Evolutionary conservation across 805 yeast genomes (phyloP), one percentile per base, ranked within the genome.

Genomic region (Candida piceae): DNA sequence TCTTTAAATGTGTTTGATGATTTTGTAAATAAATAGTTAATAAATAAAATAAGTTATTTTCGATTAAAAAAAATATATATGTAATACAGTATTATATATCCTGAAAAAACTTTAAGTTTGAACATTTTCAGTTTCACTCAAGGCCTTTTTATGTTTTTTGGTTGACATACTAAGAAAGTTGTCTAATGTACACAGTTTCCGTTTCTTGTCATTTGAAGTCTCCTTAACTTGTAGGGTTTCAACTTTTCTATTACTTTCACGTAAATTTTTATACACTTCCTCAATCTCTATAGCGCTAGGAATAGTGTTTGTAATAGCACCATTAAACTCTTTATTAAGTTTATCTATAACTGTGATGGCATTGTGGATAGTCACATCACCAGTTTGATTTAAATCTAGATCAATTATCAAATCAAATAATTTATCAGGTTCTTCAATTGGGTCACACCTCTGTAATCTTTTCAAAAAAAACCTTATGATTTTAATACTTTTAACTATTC

Each of bases 401-500:
- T 77, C 62, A 17, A 88, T 70, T 7, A 82, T 64, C 13, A 62
- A 41, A 52, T 83, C 86, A 60, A 86, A 87, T 31, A 53, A 45
- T 15, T 60, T 54, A 43, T 86, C 95, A 0, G 90, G 89, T 3
- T 51, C 57, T 11, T 44, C 50, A 0, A 45, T 39, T 3, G 58
- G 40, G 40, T 71, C 62, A 7, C 82, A 66, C 0, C 76, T 72
- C 49, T 84, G 80, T 45, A 78, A 81, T 36, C 87, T 63, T 7
- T 65, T 66, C 37, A 82, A 63, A 51, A 87, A 86, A 1, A 84
- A 82, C n/a, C 62, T 58, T 80, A 87, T 73, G 22, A 88, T 78
- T 15, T 68, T 71, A 17, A 63, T 49, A 1, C 83, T 76, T 31
- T 66, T 64, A 17, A 57, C 57, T 4, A 64, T 64, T n/a, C 76